Base-by-base conservation (phyloP, 805 yeast genomes). In the Alloascoidea africana region DNA sequence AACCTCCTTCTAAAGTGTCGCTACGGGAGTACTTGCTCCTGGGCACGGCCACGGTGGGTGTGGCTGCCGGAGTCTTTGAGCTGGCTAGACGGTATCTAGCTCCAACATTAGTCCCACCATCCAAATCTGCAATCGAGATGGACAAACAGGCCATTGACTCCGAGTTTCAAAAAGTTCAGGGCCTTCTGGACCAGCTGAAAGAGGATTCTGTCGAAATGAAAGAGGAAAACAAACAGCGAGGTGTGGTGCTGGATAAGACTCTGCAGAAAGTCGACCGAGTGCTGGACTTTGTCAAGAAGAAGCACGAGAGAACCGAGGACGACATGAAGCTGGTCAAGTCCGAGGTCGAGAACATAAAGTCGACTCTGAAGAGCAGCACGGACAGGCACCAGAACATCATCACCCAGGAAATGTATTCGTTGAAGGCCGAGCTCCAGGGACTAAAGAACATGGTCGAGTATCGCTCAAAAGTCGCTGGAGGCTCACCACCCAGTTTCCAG, bases 1-100 rank as follows among this genome's bases (percentile, higher is more conserved):
- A 85, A 2, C 96, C 96, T 2, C 81, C 83, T 0, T 54, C 82
- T 1, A 95, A 96, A 0, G 78, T 74, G 41, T 89, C 86, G 49
- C 91, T 98, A 98, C 85, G 86, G 53, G 98, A 91, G 56, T 83
- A 85, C 52, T 85, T 91, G 50, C 77, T 91, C 36, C 86, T 91
- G 97, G 95, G 96, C 14, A 84, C 97, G 0, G 87, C 94, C 8
- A 79, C 95, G 2, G 94, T 76, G 5, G 96, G 97, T 1, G 73
- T 89, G 2, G 66, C 81, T 1, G 89, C 85, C 54, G 97, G 96
- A 1, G 55, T 84, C 8, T 87, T 83, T 55, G 82, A 83, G 53
- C 71, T 89, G 3, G 76, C 89, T 11, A 70, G 72, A 42, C 67
- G 80, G 39, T 86, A 84, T 52, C 63, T 83, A 32, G 55, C 93